These are phyloP conservation scores for Chytriomyces sp. DNA, from an alignment of 192 early-diverging fungal species.

Conservation along the genomic window DNA sequence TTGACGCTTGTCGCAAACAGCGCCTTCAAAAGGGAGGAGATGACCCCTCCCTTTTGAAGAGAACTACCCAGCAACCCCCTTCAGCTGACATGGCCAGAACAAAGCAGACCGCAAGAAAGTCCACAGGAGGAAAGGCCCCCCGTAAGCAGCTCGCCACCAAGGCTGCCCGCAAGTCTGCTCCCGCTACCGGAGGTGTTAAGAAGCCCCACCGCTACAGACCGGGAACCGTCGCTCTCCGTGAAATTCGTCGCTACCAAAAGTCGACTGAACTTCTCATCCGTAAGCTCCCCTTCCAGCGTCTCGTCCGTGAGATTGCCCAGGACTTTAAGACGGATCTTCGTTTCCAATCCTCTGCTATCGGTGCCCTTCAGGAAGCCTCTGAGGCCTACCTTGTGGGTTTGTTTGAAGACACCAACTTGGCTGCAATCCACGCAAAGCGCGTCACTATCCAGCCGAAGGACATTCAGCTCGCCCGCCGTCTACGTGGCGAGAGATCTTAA, in stretches of 20 bases:
- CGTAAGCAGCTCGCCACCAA: conserved; percentile 96
- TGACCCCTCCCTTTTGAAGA: too few relatives aligned
- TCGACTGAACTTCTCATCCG: conserved; percentile 84
- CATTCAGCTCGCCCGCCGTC: too few relatives aligned
- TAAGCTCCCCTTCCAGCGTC: conserved; percentile 86
- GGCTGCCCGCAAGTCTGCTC: conserved; percentile 96
- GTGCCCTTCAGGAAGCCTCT: conserved; percentile 97
- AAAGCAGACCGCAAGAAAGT: conserved; percentile 98
- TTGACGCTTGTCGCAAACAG: not conserved
- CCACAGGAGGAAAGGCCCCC: conserved; percentile 98
- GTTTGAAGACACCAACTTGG: conserved; percentile 91
- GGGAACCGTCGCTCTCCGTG: conserved; percentile 80
- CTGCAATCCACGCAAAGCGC: conserved; percentile 97
- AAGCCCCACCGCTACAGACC: conserved; percentile 90
- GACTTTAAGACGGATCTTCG: conserved; percentile 99
- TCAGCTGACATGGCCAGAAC: conserved; percentile 62
- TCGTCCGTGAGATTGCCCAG: conserved; percentile 99
- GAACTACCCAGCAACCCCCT: conserved; percentile 12
- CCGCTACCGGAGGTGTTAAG: conserved; percentile 78
- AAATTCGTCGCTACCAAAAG: conserved; percentile 89
- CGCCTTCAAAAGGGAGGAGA: not conserved
- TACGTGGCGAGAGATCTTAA: too few relatives aligned
- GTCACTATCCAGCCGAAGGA: too few relatives aligned
- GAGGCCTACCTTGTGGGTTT: conserved; percentile 61
- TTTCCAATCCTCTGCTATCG: conserved; percentile 99